Conservation (phyloP, 148 eudicot species). For the Vaccinium vitisidaea region DNA sequence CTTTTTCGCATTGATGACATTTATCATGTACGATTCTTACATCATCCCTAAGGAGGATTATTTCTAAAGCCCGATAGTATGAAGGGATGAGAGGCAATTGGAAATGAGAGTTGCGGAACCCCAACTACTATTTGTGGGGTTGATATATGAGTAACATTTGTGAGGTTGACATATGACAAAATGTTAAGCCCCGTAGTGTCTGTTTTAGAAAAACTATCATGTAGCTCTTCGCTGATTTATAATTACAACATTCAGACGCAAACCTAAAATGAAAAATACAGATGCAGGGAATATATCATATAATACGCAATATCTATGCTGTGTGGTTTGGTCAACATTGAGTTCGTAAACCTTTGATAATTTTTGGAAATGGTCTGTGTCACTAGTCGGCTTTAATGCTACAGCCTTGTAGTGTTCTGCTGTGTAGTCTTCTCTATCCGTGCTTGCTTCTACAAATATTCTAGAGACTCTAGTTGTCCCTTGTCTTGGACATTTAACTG, state of each 20-base stretch:
- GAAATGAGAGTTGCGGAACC: not conserved
- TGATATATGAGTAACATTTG: not conserved
- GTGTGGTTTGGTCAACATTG: not conserved
- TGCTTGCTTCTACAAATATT: not conserved
- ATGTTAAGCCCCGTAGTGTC: not conserved
- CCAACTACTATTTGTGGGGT: not conserved
- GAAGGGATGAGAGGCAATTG: not conserved
- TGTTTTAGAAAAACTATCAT: not conserved
- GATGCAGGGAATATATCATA: not conserved
- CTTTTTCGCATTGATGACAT: not conserved
- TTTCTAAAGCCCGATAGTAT: not conserved
- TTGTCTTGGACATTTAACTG: slow-evolving; percentile 6
- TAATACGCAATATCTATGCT: not conserved
- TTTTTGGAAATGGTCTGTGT: not conserved
- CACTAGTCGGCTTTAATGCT: not conserved
- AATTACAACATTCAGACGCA: not conserved
- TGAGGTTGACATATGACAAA: not conserved
- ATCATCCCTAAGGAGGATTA: not conserved
- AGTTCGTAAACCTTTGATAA: not conserved
- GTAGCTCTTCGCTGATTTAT: not conserved
- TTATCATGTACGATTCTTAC: not conserved
- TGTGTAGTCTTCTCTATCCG: not conserved
- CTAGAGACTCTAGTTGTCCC: not conserved
- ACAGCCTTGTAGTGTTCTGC: not conserved
- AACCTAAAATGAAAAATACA: not conserved